Base-by-base conservation (phyloP, 176 grass and related monocot species). In the Alloteropsis semialata region DNA sequence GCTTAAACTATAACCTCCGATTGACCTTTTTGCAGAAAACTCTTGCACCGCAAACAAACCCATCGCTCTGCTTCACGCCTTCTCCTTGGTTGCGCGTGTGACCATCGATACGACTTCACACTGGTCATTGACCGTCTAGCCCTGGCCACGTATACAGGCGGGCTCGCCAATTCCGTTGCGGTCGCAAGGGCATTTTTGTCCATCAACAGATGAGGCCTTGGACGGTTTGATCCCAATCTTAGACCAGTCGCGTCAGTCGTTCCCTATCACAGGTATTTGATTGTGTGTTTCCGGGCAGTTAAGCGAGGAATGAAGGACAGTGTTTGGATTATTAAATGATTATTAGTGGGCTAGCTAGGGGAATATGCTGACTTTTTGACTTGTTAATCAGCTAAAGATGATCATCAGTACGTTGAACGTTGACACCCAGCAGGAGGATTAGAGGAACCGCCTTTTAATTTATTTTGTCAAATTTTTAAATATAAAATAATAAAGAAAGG, bases 301-400 rank as follows among this genome's bases (percentile, higher is more conserved):
- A 79, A 79, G 76, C 43, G 44, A 79, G 76, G 76, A 50, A 79
- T 79, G 60, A n/a, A 24, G 3, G 76, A 50, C 59, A 29, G 27
- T 29, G 3, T 29, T 21, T 15, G 69, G 8, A 63, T 62, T 44
- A 2, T 50, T 25, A 37, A 61, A 39, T 36, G 5, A 3, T 14
- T 3, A 21, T 1, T 37, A 41, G 27, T 41, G 13, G 39, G n/a
- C n/a, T n/a, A n/a, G n/a, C n/a, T n/a, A n/a, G 5, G 37, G 57
- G 43, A 64, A 74, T 83, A 21, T 63, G 68, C 45, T 74, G 69
- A n/a, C n/a, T 56, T 17, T 11, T 73, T 36, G 28, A 36, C 41
- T 36, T 61, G 13, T 11, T 38, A 5, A 24, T 1, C 1, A 45
- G 41, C 55, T 29, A 16, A 37, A 24, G 53, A 42, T 21, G 25